Base-by-base conservation (phyloP, 192 early-diverging fungal species). In the Backusella circina region DNA sequence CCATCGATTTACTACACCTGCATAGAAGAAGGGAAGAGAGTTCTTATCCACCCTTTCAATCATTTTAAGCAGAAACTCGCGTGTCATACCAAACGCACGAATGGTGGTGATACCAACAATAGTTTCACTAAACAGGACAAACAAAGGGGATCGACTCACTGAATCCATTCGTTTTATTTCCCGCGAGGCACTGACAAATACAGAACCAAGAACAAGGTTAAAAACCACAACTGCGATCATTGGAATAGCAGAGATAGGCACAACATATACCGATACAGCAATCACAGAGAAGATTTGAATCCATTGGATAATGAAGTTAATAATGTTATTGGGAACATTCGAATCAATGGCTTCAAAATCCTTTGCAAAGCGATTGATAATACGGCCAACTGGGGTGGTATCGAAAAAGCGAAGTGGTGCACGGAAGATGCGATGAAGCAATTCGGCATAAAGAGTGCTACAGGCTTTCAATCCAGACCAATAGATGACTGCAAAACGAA, bases 161-260 rank as follows among this genome's bases (percentile, higher is more conserved):
- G 91, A 90, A 76, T 96, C 93, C 23, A 96, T 84, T 26, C 95
- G 87, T 84, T 97, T 96, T 64, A 97, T 83, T 80, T 97, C 94
- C 39, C 95, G 87, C 16, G 88, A 90, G 6, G 90, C 80, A 37
- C 41, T 39, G 82, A 88, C 81, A 95, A 76, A 77, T 84, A 92
- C 61, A 82, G 78, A 23, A 8, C 87, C 90, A 39, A 94, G 70
- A 50, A 76, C 69, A 7, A 81, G 72, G 71, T 90, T 92, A 28
- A 86, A 12, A 0, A 67, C 54, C 23, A 78, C 81, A 31, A 87
- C 50, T 9, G 71, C 47, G 5, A 82, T 31, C 71, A 86, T 84
- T 32, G 76, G 80, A 32, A 76, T 65, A 50, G 91, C 73, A 77
- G 94, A 95, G 1, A 82, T 71, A 6, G 93, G 92, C 0, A 89